Percentiles rank a stretch among this genome's conserved stretches.
Conservation (phyloP, 257 asterid species). For the Nicotiana knightiana region DNA sequence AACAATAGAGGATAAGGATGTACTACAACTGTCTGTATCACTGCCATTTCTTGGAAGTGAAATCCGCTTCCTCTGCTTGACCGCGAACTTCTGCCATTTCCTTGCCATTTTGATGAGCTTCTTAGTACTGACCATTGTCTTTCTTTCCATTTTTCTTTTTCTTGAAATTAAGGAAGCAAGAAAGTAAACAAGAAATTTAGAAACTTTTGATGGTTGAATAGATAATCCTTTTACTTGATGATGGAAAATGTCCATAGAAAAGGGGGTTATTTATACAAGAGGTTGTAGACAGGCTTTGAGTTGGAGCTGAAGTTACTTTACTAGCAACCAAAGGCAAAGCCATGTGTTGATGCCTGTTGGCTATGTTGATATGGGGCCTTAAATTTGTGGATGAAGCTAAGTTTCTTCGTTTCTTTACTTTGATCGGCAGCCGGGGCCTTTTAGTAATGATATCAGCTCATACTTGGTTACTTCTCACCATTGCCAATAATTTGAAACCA, state of each 20-base stretch:
- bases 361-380: too few relatives aligned
- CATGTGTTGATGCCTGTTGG: too few relatives aligned
- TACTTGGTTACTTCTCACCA: neutral
- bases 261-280: too few relatives aligned
- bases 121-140: neutral
- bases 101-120: neutral
- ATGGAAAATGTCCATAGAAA: too few relatives aligned
- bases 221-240: too few relatives aligned
- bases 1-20: neutral
- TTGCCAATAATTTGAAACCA: neutral
- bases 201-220: too few relatives aligned
- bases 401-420: too few relatives aligned
- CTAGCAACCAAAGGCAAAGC: too few relatives aligned
- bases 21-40: neutral
- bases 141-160: neutral
- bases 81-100: conserved; percentile 4
- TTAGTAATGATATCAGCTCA: neutral
- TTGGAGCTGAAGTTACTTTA: too few relatives aligned
- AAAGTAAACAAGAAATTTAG: too few relatives aligned
- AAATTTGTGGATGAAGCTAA: too few relatives aligned
- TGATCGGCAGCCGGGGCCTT: too few relatives aligned
- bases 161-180: neutral
- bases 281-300: neutral
- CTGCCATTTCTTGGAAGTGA: neutral
- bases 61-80: neutral